These are phyloP conservation scores for Monotropa hypopitys DNA, from an alignment of 179 eudicot genomes.

Conservation along the genomic window DNA sequence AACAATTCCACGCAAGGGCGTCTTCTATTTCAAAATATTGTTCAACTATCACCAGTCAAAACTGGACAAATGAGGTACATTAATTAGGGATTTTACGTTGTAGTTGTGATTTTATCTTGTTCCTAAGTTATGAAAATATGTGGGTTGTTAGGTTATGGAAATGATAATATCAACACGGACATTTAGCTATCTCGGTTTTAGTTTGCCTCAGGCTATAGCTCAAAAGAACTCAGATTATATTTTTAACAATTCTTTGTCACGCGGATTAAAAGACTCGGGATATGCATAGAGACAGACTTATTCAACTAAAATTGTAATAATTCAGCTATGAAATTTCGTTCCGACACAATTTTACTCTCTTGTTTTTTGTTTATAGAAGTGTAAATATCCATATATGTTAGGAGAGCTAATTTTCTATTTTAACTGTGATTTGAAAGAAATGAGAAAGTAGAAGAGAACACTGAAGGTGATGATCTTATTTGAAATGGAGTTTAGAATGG, in stretches of 20 bases:
- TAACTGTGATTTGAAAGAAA: not conserved
- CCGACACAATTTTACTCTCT: not conserved
- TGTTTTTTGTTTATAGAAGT: not conserved
- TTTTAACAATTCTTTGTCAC: not conserved
- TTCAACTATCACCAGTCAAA: not conserved
- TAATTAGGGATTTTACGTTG: not conserved
- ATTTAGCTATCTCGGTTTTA: not conserved
- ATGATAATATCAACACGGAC: not conserved
- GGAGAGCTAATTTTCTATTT: not conserved
- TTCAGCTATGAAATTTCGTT: not conserved
- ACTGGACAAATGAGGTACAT: not conserved
- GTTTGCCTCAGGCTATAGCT: not conserved
- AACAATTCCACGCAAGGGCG: not conserved
- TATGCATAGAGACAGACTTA: not conserved
- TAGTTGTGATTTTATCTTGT: not conserved
- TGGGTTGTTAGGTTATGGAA: not conserved
- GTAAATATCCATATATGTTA: not conserved
- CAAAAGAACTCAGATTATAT: not conserved
- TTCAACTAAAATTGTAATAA: not conserved
- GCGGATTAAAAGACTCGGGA: not conserved
- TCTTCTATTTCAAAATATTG: not conserved
- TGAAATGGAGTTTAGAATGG: not conserved
- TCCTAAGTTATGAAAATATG: not conserved
- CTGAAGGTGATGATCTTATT: not conserved
- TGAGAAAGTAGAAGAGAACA: not conserved